Conservation (phyloP, 2,329 filamentous ascomycete species). For the Ophiostoma pallidulum region DNA sequence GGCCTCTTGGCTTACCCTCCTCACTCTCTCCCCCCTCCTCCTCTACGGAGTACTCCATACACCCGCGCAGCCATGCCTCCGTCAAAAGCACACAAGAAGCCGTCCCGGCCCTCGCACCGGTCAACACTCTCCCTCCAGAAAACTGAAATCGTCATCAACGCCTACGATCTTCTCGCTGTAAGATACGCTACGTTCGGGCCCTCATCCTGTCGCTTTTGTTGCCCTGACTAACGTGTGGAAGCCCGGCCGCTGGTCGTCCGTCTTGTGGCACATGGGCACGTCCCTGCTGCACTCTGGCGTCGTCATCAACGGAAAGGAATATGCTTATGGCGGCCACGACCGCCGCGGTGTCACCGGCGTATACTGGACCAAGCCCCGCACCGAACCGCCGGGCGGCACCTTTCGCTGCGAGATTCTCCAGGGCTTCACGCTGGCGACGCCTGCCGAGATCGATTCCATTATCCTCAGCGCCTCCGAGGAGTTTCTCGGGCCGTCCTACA, state of each 20-base stretch:
- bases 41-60: background rate
- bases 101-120: slow-evolving; percentile 39
- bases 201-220: background rate
- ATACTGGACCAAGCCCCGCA: slow-evolving; percentile 68
- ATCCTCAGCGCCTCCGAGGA: slow-evolving; percentile 59
- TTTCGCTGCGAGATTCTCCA: slow-evolving; percentile 69
- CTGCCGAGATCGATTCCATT: slow-evolving; percentile 60
- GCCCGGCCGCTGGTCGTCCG: slow-evolving; percentile 64
- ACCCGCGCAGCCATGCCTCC: slow-evolving; percentile 30
- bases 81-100: slow-evolving; percentile 31
- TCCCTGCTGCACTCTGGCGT: slow-evolving; percentile 76
- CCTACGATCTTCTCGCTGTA: slow-evolving; percentile 69
- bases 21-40: background rate
- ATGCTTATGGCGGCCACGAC: slow-evolving; percentile 77
- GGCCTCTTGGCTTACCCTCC: background rate
- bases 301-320: slow-evolving; percentile 70
- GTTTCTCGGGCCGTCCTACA: slow-evolving; percentile 69
- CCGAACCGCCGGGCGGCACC: slow-evolving; percentile 66
- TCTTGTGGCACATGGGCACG: slow-evolving; percentile 69
- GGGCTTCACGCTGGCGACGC: slow-evolving; percentile 63
- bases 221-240: slow-evolving; percentile 25
- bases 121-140: slow-evolving; percentile 61
- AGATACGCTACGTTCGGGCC: slow-evolving; percentile 15
- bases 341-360: slow-evolving; percentile 63
- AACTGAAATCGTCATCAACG: slow-evolving; percentile 65